Percentiles rank a stretch among this genome's conserved stretches.
phyloP scores from a whole-genome alignment of 2,329 filamentous ascomycete genomes.

The Aspergillus uvarum region DNA sequence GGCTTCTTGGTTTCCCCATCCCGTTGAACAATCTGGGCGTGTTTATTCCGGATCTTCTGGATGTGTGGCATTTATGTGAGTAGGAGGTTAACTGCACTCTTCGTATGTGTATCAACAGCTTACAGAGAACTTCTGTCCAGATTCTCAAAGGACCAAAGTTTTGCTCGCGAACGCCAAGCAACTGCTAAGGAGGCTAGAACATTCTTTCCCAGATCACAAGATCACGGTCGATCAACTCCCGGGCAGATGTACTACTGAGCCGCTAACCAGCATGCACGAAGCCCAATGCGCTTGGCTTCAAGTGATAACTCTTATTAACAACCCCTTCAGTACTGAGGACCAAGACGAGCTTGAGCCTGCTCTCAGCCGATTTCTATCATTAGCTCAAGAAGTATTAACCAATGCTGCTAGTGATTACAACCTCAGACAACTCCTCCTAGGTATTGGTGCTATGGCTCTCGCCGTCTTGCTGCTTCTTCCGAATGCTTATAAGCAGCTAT shows the following conservation, averaged over 20 bases:
- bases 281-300: constrained; percentile 70
- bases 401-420: constrained; percentile 92
- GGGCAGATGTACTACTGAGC: constrained; percentile 23
- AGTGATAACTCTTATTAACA: constrained; percentile 24
- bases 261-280: constrained; percentile 47
- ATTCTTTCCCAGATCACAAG: constrained; percentile 63
- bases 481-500: constrained; percentile 31
- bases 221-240: constrained; percentile 39
- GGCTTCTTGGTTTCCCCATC: constrained; percentile 80
- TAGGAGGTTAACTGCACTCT: constrained; percentile 36
- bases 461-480: constrained; percentile 44
- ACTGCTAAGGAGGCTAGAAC: constrained; percentile 72
- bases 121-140: constrained; percentile 27
- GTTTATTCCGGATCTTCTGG: constrained; percentile 75
- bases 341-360: constrained; percentile 26
- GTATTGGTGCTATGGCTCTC: constrained; percentile 39
- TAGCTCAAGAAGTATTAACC: constrained; percentile 78
- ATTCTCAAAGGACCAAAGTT: constrained; percentile 62
- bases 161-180: constrained; percentile 77
- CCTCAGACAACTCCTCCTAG: constrained; percentile 50
- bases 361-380: constrained; percentile 60
- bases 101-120: not conserved
- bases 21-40: constrained; percentile 88
- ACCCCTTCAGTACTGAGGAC: constrained; percentile 8
- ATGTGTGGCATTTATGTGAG: constrained; percentile 66